phyloP scores from a whole-genome alignment of 305 asterid species.

The Striga hermonthica region DNA sequence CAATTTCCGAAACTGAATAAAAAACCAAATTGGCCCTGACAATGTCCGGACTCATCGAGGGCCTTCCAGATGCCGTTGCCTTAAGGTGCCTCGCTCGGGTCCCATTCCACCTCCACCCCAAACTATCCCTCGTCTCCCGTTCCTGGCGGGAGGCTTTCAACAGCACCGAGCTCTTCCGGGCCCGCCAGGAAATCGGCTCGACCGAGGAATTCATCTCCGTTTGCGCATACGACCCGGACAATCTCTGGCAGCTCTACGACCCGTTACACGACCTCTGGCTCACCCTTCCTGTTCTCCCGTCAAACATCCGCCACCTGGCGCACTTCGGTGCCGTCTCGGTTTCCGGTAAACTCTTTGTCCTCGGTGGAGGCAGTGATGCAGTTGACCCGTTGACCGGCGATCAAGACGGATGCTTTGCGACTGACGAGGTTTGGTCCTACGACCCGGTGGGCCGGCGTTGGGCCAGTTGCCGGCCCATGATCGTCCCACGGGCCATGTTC shows the following conservation, averaged over 20 bases:
- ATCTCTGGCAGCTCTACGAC: conserved; percentile 91
- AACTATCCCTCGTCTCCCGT: conserved; percentile 72
- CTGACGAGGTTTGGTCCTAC: conserved; percentile 89
- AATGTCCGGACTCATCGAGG: conserved; percentile 95
- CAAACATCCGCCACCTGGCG: conserved; percentile 81
- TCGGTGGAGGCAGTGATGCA: conserved; percentile 95
- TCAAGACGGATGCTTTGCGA: conserved; percentile 93
- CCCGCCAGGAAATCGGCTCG: conserved; percentile 75
- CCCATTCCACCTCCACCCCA: conserved; percentile 81
- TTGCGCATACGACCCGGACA: conserved; percentile 91
- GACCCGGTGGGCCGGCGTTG: conserved; percentile 65
- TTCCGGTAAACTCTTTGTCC: conserved; percentile 82
- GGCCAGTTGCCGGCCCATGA: conserved; percentile 72
- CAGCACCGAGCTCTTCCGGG: conserved; percentile 78
- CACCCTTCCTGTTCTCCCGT: conserved; percentile 83
- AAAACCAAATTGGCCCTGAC: not conserved
- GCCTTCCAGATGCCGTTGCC: conserved; percentile 95
- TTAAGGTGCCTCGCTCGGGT: conserved; percentile 93
- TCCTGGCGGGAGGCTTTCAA: conserved; percentile 81
- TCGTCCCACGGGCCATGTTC: conserved; percentile 92
- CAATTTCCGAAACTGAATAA: not conserved
- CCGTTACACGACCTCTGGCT: conserved; percentile 86
- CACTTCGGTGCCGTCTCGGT: conserved; percentile 89
- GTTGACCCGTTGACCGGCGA: conserved; percentile 94
- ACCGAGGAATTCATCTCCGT: conserved; percentile 79